Evolutionary conservation across 257 asterid genomes (phyloP).

Genomic region (Petrea volubilis): DNA sequence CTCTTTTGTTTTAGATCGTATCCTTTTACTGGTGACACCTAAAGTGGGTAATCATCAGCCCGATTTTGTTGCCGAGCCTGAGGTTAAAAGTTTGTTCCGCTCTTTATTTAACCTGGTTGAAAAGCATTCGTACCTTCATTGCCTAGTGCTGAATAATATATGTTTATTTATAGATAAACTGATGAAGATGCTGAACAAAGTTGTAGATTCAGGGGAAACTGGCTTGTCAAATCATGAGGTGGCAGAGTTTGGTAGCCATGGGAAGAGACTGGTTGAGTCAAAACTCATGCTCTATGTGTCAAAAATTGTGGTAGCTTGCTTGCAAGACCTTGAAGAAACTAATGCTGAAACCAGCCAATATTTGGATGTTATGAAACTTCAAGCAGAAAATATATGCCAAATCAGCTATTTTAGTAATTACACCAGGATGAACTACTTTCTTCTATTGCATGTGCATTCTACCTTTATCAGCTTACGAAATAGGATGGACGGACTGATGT

Average conservation of each 20-base stretch:
- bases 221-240: slow-evolving; percentile 22
- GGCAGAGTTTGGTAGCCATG: slow-evolving; percentile 28
- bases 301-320: slow-evolving; percentile 51
- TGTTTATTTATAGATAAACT: slow-evolving; percentile 46
- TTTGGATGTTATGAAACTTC: slow-evolving; percentile 48
- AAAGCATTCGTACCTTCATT: slow-evolving; percentile 42
- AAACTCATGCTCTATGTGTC: slow-evolving; percentile 46
- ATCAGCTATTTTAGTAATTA: slow-evolving; percentile 41
- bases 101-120: slow-evolving; percentile 52
- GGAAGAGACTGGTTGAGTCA: slow-evolving; percentile 21
- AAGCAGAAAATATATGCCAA: slow-evolving; percentile 44
- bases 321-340: slow-evolving; percentile 45
- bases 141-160: slow-evolving; percentile 52
- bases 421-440: slow-evolving; percentile 37
- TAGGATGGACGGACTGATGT: slow-evolving; percentile 28
- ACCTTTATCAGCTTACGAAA: slow-evolving; percentile 30
- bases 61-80: slow-evolving; percentile 43
- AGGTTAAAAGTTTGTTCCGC: slow-evolving; percentile 57
- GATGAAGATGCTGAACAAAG: slow-evolving; percentile 34
- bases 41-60: slow-evolving; percentile 31
- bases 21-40: slow-evolving; percentile 40
- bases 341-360: slow-evolving; percentile 35
- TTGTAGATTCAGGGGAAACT: slow-evolving; percentile 28
- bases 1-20: slow-evolving; percentile 47
- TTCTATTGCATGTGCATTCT: slow-evolving; percentile 50